Evolutionary conservation across 2,329 filamentous ascomycete species (phyloP), one percentile per base, ranked within the genome.

Genomic region (Aspergillus sp.): DNA sequence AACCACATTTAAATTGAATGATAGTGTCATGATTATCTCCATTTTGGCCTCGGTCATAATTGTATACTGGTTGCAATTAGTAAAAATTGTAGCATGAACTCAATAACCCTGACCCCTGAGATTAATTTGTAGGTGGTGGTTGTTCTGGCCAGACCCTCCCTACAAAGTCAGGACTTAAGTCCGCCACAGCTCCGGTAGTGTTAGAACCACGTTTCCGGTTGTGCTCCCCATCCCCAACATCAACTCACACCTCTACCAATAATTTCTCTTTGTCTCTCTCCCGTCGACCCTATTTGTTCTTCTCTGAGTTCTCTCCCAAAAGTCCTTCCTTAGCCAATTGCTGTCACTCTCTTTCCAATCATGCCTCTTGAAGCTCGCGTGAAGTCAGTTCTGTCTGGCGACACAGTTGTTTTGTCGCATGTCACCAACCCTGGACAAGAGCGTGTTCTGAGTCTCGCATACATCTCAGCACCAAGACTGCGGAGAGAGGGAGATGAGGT

Each of bases 351-450:
- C 47, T 60, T 57, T 57, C 52, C 55, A 54, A 66, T 62, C 63
- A 74, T 76, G 74, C 70, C 75, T 64, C 65, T 79, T 56, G 75
- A 84, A 79, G 83, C 88, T 73, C 90, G 87, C 70, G 93, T 98
- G 77, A 99, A 99, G 84, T 91, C 89, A 74, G 91, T 96, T 66
- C 81, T 96, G 70, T 97, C 93, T 70, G 95, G 95, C 70, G 95
- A 98, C 81, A 96, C 93, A 27, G 79, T 98, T 67, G 82, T 98
- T 64, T 81, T 98, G 70, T 86, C 88, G 68, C 91, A 90, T 76
- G 83, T 90, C 72, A 88, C 87, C 75, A 93, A 96, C 73, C 89
- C 90, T 37, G 83, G 86, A 64, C 86, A 89, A 75, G 95, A 98
- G 80, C 90, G 91, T 69, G 90, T 84, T 52, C 83, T 99, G 68